These are phyloP conservation scores for Penicillium sp. DNA, from an alignment of 2,329 filamentous ascomycete species.

Conservation along the genomic window DNA sequence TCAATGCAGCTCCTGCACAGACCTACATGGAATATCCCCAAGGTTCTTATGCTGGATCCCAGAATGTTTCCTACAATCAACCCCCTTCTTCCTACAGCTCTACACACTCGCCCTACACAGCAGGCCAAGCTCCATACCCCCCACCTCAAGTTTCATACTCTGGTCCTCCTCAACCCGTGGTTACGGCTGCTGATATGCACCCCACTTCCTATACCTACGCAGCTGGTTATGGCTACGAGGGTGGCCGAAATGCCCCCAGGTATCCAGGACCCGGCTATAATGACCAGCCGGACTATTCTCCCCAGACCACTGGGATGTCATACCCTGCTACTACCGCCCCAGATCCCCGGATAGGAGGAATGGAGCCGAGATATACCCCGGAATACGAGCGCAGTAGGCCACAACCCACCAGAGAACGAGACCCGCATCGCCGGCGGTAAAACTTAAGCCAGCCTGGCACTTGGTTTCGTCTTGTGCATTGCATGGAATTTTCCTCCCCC, in stretches of 20 bases:
- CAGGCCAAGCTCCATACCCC: slow-evolving; percentile 38
- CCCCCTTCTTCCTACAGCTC: slow-evolving; percentile 34
- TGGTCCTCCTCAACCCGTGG: slow-evolving; percentile 37
- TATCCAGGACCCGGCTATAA: slow-evolving; percentile 46
- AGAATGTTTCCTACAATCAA: slow-evolving; percentile 35
- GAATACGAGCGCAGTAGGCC: slow-evolving; percentile 44
- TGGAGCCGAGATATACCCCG: slow-evolving; percentile 46
- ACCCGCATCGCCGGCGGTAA: slow-evolving; percentile 42
- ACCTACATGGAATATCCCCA: slow-evolving; percentile 39
- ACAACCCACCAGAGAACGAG: slow-evolving; percentile 40
- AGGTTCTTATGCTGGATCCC: slow-evolving; percentile 32
- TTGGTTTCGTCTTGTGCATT: slow-evolving; percentile 8
- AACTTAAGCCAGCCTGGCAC: slow-evolving; percentile 11
- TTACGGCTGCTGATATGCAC: slow-evolving; percentile 41
- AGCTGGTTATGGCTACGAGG: slow-evolving; percentile 38
- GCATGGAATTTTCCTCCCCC: slow-evolving; percentile 9
- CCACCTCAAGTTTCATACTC: slow-evolving; percentile 35
- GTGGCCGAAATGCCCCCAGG: slow-evolving; percentile 42
- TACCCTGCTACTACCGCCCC: slow-evolving; percentile 43
- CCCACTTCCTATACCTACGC: slow-evolving; percentile 42
- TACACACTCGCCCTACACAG: slow-evolving; percentile 37
- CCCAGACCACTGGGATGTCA: slow-evolving; percentile 41
- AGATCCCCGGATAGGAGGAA: slow-evolving; percentile 44
- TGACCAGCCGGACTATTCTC: slow-evolving; percentile 43
- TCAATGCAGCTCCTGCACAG: slow-evolving; percentile 35